Conservation (phyloP, 1,284 basidiomycete species). For the Erythrobasidium hasegawianum region DNA sequence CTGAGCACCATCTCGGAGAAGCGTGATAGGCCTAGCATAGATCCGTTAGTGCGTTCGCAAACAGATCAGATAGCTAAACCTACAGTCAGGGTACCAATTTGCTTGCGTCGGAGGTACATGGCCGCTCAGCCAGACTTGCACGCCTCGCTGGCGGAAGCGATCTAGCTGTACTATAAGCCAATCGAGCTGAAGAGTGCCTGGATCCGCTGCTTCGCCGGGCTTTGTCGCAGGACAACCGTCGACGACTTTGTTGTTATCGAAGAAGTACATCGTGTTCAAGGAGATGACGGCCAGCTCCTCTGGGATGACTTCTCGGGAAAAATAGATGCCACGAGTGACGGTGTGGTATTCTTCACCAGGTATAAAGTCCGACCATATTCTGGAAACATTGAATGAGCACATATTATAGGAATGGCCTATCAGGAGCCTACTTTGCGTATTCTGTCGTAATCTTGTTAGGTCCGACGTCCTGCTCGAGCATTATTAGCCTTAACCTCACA, state of each 20-base stretch:
- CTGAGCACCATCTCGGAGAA: slow-evolving; percentile 77
- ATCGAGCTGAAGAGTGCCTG: slow-evolving; percentile 78
- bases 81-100: slow-evolving; percentile 55
- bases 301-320: slow-evolving; percentile 73
- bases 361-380: slow-evolving; percentile 79
- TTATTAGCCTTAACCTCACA: too few species aligned
- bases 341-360: slow-evolving; percentile 70
- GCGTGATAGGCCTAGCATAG: slow-evolving; percentile 56
- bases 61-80: not conserved
- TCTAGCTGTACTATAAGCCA: slow-evolving; percentile 85
- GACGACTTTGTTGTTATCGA: slow-evolving; percentile 34
- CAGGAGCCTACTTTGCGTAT: slow-evolving; percentile 59
- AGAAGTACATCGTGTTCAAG: slow-evolving; percentile 89
- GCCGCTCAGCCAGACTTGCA: slow-evolving; percentile 68
- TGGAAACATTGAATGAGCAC: slow-evolving; percentile 45
- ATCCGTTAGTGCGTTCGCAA: not conserved
- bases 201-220: slow-evolving; percentile 58
- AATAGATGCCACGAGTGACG: slow-evolving; percentile 65
- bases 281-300: slow-evolving; percentile 73
- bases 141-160: slow-evolving; percentile 64
- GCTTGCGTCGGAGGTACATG: slow-evolving; percentile 75
- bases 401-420: not conserved
- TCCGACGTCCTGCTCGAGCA: slow-evolving; percentile 54
- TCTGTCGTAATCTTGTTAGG: slow-evolving; percentile 75
- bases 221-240: slow-evolving; percentile 47